A percentile compares a stretch with the other conserved stretches of the same genome.
Conservation (phyloP, 345 rosid species). For the Gossypium thurberi region DNA sequence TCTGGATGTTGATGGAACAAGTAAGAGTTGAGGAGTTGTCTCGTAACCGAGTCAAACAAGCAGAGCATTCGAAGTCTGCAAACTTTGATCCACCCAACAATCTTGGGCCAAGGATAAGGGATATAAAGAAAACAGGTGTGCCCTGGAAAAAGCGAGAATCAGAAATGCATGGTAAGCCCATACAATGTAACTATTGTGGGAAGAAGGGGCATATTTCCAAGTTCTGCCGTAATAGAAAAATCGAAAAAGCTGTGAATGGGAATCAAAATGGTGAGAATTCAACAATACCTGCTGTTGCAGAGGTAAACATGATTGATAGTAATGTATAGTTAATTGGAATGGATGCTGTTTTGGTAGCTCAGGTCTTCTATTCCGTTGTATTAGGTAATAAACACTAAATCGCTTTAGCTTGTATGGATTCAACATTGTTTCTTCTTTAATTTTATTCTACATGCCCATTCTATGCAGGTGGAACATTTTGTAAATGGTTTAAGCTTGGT, state of each 20-base stretch:
- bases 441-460: neutral
- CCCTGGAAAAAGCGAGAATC: constrained; percentile 34
- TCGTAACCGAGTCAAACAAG: constrained; percentile 22
- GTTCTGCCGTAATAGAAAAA: constrained; percentile 38
- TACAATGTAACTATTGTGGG: constrained; percentile 46
- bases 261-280: constrained; percentile 16
- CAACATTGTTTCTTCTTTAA: neutral
- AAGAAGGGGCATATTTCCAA: constrained; percentile 60
- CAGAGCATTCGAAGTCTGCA: constrained; percentile 22
- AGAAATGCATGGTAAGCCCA: constrained; percentile 24
- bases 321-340: constrained; percentile 1
- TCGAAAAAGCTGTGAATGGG: constrained; percentile 23
- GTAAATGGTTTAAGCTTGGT: neutral
- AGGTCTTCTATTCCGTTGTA: neutral
- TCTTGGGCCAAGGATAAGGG: constrained; percentile 31
- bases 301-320: constrained; percentile 15
- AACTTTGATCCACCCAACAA: constrained; percentile 20
- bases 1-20: constrained; percentile 49
- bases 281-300: constrained; percentile 15
- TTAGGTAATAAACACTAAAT: neutral
- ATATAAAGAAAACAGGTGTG: constrained; percentile 30
- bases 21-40: constrained; percentile 50
- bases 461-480: neutral
- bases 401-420: neutral
- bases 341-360: neutral